Percentiles rank a stretch among this genome's conserved stretches.
These are phyloP conservation scores for Mycena venus DNA, from an alignment of 768 basidiomycete species.

Conservation along the genomic window DNA sequence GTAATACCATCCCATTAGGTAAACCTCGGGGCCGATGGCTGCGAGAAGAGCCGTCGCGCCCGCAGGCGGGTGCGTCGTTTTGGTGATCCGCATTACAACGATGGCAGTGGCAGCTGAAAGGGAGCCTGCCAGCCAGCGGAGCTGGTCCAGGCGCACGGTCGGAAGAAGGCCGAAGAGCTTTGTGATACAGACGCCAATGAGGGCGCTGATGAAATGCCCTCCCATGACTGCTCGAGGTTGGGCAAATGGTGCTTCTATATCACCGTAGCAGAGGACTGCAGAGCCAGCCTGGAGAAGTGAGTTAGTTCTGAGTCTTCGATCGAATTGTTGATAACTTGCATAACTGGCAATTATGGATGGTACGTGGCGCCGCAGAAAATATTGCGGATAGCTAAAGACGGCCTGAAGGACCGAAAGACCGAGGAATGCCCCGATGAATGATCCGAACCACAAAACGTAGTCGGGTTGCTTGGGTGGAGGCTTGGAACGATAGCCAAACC, in stretches of 20 bases:
- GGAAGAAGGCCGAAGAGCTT: conserved; percentile 64
- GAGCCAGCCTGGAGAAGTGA: conserved; percentile 61
- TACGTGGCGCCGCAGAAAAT: conserved; percentile 60
- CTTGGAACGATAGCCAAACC: conserved; percentile 58
- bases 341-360: conserved; percentile 64
- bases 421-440: conserved; percentile 65
- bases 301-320: not conserved
- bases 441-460: conserved; percentile 63
- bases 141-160: conserved; percentile 54
- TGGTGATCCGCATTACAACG: conserved; percentile 66
- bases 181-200: conserved; percentile 63
- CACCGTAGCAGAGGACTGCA: conserved; percentile 67
- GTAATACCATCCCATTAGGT: conserved; percentile 67
- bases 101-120: conserved; percentile 57
- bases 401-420: conserved; percentile 65
- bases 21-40: conserved; percentile 56
- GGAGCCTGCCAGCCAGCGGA: conserved; percentile 64
- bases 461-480: conserved; percentile 48
- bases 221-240: conserved; percentile 66
- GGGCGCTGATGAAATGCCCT: conserved; percentile 65
- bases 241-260: conserved; percentile 64
- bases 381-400: conserved; percentile 60
- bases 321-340: conserved; percentile 46
- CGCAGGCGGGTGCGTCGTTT: conserved; percentile 68
- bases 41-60: conserved; percentile 70